These are phyloP conservation scores for Echeveria elegans DNA, from an alignment of 164 flowering plant genomes.

Conservation along the genomic window DNA sequence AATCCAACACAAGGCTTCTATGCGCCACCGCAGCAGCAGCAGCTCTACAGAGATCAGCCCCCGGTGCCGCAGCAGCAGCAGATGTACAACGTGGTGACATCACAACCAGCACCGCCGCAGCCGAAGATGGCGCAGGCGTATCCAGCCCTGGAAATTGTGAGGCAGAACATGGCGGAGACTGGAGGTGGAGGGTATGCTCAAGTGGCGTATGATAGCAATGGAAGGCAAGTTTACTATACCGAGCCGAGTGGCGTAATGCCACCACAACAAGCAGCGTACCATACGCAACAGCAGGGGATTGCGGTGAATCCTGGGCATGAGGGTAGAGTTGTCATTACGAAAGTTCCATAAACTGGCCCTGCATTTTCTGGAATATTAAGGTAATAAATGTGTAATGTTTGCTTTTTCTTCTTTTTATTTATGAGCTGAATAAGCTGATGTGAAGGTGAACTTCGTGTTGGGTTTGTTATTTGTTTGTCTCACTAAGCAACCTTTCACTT, in stretches of 20 bases:
- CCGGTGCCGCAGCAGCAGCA: background rate
- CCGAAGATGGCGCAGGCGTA: conserved; percentile 1
- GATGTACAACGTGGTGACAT: background rate
- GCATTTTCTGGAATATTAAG: background rate
- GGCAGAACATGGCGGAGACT: background rate
- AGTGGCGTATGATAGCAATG: conserved; percentile 10
- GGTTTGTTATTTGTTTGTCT: no score
- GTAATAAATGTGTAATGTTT: background rate
- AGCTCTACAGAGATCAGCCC: background rate
- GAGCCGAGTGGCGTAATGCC: background rate
- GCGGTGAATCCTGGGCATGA: conserved; percentile 1
- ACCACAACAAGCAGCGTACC: background rate
- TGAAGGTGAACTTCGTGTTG: background rate
- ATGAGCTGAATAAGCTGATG: background rate
- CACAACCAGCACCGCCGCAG: background rate
- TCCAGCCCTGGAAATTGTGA: background rate
- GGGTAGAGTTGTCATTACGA: conserved; percentile 3
- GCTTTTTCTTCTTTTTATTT: background rate
- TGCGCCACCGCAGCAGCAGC: background rate
- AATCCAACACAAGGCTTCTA: conserved; percentile 5
- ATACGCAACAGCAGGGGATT: conserved; percentile 8
- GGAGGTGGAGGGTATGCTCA: background rate
- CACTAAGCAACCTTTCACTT: no score
- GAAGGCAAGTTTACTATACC: conserved; percentile 7
- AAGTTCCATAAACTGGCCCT: background rate